Conservation (phyloP, 192 early-diverging fungal genomes). For the Diversispora epigaea region DNA sequence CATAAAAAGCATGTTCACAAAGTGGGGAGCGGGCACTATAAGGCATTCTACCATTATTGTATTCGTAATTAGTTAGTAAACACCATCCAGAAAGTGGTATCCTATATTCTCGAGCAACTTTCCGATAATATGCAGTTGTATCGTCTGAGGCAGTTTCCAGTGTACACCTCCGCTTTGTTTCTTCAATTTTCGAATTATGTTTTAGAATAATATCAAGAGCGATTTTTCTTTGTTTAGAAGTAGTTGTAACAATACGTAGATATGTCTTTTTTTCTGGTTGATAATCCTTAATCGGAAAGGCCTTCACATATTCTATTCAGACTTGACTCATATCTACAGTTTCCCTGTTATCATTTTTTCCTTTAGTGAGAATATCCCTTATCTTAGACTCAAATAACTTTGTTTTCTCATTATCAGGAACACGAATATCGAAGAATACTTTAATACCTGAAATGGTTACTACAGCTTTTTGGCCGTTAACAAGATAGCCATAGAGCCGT, state of each 20-base stretch:
- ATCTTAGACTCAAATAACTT: background rate
- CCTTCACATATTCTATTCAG: background rate
- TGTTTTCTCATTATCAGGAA: too few relatives aligned
- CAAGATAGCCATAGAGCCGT: background rate
- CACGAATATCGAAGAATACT: too few relatives aligned
- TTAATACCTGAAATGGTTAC: background rate
- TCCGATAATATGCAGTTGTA: too few relatives aligned
- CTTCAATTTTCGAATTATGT: background rate
- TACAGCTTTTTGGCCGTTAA: slow-evolving; percentile 5
- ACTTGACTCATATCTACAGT: background rate
- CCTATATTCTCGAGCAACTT: background rate
- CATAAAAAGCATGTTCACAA: too few relatives aligned
- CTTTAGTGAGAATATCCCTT: background rate
- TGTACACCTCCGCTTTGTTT: background rate
- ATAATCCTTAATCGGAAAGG: too few relatives aligned
- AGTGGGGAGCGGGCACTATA: too few relatives aligned
- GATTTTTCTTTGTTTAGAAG: background rate
- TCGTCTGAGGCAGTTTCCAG: background rate
- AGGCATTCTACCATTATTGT: too few relatives aligned
- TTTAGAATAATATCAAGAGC: background rate
- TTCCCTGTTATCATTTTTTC: background rate
- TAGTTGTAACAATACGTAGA: background rate
- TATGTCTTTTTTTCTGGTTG: background rate
- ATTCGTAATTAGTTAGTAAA: background rate
- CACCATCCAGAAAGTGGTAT: background rate